Evolutionary conservation across 1,139 yeast species (phyloP).

Genomic region (Suhomyces guaymorum): DNA sequence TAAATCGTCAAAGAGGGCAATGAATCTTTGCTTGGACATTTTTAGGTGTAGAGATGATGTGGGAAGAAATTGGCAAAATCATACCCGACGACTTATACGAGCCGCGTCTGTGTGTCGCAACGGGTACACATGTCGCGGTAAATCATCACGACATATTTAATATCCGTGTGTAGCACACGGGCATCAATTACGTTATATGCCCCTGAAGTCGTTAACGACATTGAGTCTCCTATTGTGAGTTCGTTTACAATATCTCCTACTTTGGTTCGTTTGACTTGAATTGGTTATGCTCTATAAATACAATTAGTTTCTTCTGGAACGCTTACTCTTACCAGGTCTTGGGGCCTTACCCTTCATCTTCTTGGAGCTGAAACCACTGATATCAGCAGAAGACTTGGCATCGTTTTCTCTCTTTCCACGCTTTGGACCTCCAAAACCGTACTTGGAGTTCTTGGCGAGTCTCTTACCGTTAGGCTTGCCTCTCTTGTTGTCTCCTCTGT

Average conservation of each 20-base stretch:
- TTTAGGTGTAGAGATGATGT: slow-evolving; percentile 1
- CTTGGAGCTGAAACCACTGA: slow-evolving; percentile 56
- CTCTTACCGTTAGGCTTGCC: slow-evolving; percentile 62
- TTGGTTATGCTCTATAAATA: slow-evolving; percentile 2
- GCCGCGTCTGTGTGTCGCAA: slow-evolving; percentile 1
- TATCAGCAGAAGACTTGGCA: slow-evolving; percentile 70
- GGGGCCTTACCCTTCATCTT: slow-evolving; percentile 51
- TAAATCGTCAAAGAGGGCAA: slow-evolving; percentile 71
- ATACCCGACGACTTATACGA: background rate
- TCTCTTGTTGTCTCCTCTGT: slow-evolving; percentile 41
- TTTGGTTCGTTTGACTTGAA: no score
- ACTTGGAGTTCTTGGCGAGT: slow-evolving; percentile 67
- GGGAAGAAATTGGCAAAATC: background rate
- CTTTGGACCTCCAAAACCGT: slow-evolving; percentile 72
- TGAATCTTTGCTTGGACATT: slow-evolving; percentile 50
- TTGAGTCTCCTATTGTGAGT: no score
- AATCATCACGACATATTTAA: no score
- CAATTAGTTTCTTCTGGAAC: slow-evolving; percentile 26
- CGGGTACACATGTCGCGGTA: background rate
- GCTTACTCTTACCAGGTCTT: slow-evolving; percentile 80
- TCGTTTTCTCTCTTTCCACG: slow-evolving; percentile 73
- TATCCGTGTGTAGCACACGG: no score
- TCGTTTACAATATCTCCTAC: no score
- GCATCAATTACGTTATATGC: no score
- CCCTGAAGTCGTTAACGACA: no score